Evolutionary conservation across 768 basidiomycete genomes (phyloP).

Genomic region (Tylopilus sp.): DNA sequence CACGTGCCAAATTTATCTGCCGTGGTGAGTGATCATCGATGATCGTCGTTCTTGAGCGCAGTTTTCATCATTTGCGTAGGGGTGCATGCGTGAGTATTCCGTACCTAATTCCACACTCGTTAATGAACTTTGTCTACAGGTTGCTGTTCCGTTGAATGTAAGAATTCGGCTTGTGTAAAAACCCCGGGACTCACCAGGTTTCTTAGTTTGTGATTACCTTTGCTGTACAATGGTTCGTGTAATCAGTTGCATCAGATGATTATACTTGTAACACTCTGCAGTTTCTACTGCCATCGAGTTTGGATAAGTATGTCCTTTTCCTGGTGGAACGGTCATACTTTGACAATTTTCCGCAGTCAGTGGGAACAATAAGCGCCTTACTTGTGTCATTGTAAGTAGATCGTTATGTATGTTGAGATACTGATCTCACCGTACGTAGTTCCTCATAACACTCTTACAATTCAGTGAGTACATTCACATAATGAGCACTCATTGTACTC

Average conservation of each 20-base stretch:
- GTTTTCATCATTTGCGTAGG: background rate
- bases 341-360: background rate
- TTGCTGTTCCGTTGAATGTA: slow-evolving; percentile 5
- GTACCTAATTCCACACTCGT: background rate
- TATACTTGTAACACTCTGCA: background rate
- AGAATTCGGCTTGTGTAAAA: background rate
- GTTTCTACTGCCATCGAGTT: slow-evolving; percentile 18
- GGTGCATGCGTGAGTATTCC: slow-evolving; percentile 6
- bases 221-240: slow-evolving; percentile 11
- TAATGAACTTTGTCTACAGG: background rate
- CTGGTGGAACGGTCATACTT: background rate
- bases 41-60: background rate
- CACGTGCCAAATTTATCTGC: background rate
- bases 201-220: slow-evolving; percentile 5
- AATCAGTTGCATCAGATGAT: background rate
- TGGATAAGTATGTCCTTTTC: slow-evolving; percentile 13
- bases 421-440: background rate
- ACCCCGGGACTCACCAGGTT: background rate
- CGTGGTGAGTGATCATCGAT: slow-evolving; percentile 8
- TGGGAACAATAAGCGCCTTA: background rate
- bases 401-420: background rate
- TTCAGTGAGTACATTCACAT: background rate
- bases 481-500: background rate
- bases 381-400: background rate
- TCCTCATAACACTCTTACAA: background rate